Percentiles rank a stretch among this genome's conserved stretches.
Evolutionary conservation across 192 early-diverging fungal species (phyloP).

Genomic region (Funneliformis mosseae): DNA sequence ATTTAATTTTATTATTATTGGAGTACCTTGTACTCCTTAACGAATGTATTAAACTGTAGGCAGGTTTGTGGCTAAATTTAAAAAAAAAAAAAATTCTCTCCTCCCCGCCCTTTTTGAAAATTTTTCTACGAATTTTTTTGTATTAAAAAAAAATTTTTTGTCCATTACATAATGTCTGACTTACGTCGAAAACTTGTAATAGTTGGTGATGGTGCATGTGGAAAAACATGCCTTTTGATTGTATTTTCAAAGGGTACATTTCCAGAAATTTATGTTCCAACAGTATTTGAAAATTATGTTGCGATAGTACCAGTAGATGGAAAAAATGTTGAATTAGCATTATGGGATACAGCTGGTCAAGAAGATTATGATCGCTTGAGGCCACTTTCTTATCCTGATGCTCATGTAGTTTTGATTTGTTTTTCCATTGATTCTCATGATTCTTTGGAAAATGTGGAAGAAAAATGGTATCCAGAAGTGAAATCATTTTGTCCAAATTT

Average conservation of each 20-base stretch:
- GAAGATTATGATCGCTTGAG: constrained; percentile 75
- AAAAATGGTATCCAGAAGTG: constrained; percentile 62
- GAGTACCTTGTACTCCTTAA: no score
- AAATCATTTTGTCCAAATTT: constrained; percentile 47
- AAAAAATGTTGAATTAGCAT: constrained; percentile 60
- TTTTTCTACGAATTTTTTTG: not conserved
- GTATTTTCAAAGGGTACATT: constrained; percentile 73
- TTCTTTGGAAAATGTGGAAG: constrained; percentile 77
- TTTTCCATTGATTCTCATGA: constrained; percentile 68
- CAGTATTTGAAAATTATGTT: constrained; percentile 76
- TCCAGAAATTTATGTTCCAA: constrained; percentile 82
- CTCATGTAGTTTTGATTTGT: constrained; percentile 70
- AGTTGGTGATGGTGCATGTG: constrained; percentile 81
- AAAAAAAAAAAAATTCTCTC: not conserved
- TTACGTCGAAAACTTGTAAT: constrained; percentile 75
- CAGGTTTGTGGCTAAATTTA: not conserved
- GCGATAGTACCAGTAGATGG: constrained; percentile 58
- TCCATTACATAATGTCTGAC: constrained; percentile 18
- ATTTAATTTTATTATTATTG: no score
- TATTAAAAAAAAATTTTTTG: no score
- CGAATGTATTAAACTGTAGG: not conserved
- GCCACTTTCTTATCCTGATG: constrained; percentile 69
- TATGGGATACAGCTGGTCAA: constrained; percentile 79
- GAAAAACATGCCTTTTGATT: constrained; percentile 77
- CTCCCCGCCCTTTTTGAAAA: no score